Evolutionary conservation across 2,329 filamentous ascomycete genomes (phyloP).

Genomic region (Intubia oerlemansii): DNA sequence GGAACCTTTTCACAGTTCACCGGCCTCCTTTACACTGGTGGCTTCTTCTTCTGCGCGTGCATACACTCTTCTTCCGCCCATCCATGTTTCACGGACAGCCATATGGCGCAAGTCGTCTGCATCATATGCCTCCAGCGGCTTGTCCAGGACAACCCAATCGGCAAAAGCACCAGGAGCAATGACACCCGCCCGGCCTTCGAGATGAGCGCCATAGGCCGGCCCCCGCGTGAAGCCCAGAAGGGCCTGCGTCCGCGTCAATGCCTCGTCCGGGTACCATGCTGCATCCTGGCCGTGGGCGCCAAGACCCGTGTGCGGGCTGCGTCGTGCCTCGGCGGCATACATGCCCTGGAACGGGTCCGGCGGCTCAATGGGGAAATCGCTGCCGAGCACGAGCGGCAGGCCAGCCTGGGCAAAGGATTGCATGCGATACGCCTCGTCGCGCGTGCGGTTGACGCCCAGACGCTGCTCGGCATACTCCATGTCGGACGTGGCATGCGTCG

Average conservation of each 20-base stretch:
- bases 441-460: constrained; percentile 32
- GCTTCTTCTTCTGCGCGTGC: constrained; percentile 10
- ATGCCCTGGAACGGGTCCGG: constrained; percentile 46
- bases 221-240: constrained; percentile 39
- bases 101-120: constrained; percentile 30
- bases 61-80: constrained; percentile 33
- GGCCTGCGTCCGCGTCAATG: constrained; percentile 35
- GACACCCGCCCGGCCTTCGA: constrained; percentile 34
- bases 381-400: constrained; percentile 28
- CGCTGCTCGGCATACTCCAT: constrained; percentile 43
- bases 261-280: constrained; percentile 40
- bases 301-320: constrained; percentile 32
- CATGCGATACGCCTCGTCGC: constrained; percentile 43
- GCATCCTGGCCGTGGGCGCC: constrained; percentile 24
- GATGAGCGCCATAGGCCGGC: constrained; percentile 35
- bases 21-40: too few relatives aligned
- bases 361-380: constrained; percentile 53
- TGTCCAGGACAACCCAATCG: constrained; percentile 50
- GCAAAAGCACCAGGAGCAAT: constrained; percentile 40
- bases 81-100: constrained; percentile 45
- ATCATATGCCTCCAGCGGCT: constrained; percentile 24
- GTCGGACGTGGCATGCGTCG: constrained; percentile 51
- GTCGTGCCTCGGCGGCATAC: constrained; percentile 43
- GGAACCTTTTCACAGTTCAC: too few relatives aligned
- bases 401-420: constrained; percentile 26